A percentile compares a stretch with the other conserved stretches of the same genome.
These are phyloP conservation scores for Stylosanthes scabra DNA, from an alignment of 331 rosid genomes.

Conservation along the genomic window DNA sequence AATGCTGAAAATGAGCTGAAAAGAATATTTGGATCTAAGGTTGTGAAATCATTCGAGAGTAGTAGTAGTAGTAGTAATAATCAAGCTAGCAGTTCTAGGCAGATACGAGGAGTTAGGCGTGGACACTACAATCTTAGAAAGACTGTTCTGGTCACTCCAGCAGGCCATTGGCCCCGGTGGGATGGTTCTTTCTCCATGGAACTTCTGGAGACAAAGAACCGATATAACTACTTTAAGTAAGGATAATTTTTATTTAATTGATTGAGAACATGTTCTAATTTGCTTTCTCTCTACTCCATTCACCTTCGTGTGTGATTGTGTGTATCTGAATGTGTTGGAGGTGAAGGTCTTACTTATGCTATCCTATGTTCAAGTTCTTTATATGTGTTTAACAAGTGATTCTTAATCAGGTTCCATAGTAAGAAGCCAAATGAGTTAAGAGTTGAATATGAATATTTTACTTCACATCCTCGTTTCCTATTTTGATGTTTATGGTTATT, in stretches of 20 bases:
- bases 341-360: slow-evolving; percentile 13
- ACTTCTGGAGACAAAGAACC: slow-evolving; percentile 64
- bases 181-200: slow-evolving; percentile 93
- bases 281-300: not conserved
- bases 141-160: slow-evolving; percentile 82
- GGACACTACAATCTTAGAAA: slow-evolving; percentile 65
- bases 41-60: slow-evolving; percentile 87
- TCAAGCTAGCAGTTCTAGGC: slow-evolving; percentile 85
- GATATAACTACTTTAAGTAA: slow-evolving; percentile 77
- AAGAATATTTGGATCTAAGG: slow-evolving; percentile 96
- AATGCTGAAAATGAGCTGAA: slow-evolving; percentile 91
- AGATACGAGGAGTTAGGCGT: slow-evolving; percentile 79
- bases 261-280: slow-evolving; percentile 3
- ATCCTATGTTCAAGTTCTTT: slow-evolving; percentile 16
- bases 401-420: too few relatives aligned
- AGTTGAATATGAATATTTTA: too few relatives aligned
- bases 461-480: not conserved
- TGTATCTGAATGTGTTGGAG: slow-evolving; percentile 1
- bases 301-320: not conserved
- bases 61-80: slow-evolving; percentile 62
- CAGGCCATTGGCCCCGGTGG: slow-evolving; percentile 88
- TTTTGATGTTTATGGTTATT: slow-evolving; percentile 4
- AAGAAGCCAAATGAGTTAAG: too few relatives aligned
- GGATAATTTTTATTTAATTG: slow-evolving; percentile 20
- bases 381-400: not conserved